Evolutionary conservation across 805 yeast genomes (phyloP), one percentile per base, ranked within the genome.

Genomic region (Metschnikowia colocasiae): DNA sequence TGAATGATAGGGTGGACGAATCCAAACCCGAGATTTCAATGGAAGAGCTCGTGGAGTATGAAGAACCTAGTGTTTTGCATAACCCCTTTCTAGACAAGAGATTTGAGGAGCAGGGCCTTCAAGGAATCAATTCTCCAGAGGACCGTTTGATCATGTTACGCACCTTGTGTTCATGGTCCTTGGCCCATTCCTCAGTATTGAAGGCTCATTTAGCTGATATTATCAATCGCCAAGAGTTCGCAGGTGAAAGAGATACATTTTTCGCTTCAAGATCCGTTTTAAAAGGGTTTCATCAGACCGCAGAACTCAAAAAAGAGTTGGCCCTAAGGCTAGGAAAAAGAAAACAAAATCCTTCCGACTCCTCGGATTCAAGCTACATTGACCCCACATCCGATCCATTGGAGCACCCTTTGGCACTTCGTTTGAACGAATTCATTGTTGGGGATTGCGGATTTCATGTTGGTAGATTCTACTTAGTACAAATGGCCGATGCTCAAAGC

Each of bases 361-460:
- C 51, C 2, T n/a, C 43, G 13, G 49, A 38, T 10, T 8, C 22
- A n/a, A 33, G 38, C 54, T 71, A 68, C 50, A 59, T 69, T 10
- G 75, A 71, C 40, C 75, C 76, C 5, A 58, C 67, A 0, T 63
- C 74, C 1, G 60, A 69, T 48, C 76, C 76, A 1, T 49, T 61
- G 22, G 49, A 47, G 5, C 74, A 71, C 51, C 57, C 64, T 9
- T 52, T 70, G 52, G 51, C 64, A 12, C 50, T 69, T 36, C 54
- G 76, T 33, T 40, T 72, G 7, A 61, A 66, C 34, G 74, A 71
- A 43, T 55, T 60, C 48, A 53, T 70, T 13, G 62, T 62, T 3
- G 75, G 75, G 5, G 77, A 73, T 53, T 50, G 62, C 32, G 77
- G 77, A 1, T 68, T 67, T 43, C 55, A 62, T 35, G 53, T 70